Base-by-base conservation (phyloP, 768 basidiomycete genomes). In the Tulasnella sp. region DNA sequence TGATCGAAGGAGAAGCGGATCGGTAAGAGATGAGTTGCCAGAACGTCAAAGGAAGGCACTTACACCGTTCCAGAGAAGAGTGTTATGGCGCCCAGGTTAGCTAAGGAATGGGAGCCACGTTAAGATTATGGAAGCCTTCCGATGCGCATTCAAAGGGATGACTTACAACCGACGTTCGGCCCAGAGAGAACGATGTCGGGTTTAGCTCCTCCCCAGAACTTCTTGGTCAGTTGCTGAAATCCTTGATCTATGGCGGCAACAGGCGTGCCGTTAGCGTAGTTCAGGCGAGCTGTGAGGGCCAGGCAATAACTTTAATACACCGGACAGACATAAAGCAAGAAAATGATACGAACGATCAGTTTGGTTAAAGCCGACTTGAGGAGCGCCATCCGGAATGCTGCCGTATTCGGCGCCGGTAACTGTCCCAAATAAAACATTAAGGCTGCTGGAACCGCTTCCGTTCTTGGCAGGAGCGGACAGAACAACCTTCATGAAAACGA, bases 51-150 rank as follows among this genome's bases (percentile, higher is more conserved):
- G 40, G 19, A 29, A 36, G n/a, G 11, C 19, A 67, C 74, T 54
- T 67, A 75, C 74, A 76, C 34, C n/a, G 75, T 76, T 19, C 75
- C 75, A 37, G 75, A 76, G n/a, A 76, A 49, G 19, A 22, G 75
- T 19, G 38, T 49, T 17, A 34, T 45, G 25, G 45, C 31, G 25
- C 75, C 75, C 12, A 71, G 71, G 37, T 76, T 76, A 39, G 39
- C 70, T 76, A 36, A 3, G 7, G 37, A 3, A 29, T n/a, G n/a
- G 39, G 19, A 14, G 22, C 49, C 49, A 7, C 49, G 49, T 49
- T n/a, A n/a, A 49, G 6, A n/a, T 49, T n/a, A 6, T 1, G 22
- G 49, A 49, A 49, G 19, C 22, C 49, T 8, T n/a, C n/a, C 19
- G 22, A n/a, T 7, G 2, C 15, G 0, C 42, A 14, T 7, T 0